Base-by-base conservation (phyloP, 208 protist genomes). In the Leishmania tropica region DNA sequence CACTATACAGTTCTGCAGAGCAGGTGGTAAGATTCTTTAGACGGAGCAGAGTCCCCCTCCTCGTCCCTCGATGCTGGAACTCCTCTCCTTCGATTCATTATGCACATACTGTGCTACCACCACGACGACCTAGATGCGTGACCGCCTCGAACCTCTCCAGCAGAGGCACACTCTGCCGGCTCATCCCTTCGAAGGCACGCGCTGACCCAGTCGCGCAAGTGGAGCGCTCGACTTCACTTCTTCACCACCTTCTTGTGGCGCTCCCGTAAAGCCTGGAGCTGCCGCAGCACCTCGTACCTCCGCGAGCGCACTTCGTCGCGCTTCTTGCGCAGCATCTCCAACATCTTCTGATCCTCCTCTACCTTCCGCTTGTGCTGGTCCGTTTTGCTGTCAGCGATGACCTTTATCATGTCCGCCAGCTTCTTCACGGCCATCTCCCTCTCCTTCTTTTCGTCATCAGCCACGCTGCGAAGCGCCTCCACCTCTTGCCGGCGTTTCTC, bases 181-280 rank as follows among this genome's bases (percentile, higher is more conserved):
- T 19, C 21, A n/a, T n/a, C 42, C 28, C 70, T 40, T 35, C 37
- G 65, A 45, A 47, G 42, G 51, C 51, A 31, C n/a, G 58, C n/a
- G 28, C 28, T 15, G 28, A 15, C 58, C 35, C 58, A 64, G 4
- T 64, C 35, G 58, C 47, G 54, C 17, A 75, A 54, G 28, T 37
- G 48, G 5, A 3, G 47, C 10, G 24, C 73, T 60, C 37, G 40
- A 35, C 15, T 62, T 78, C 78, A 79, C 83, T 88, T 92, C 60
- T 80, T 84, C 21, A 88, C 86, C 79, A 81, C 51, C 88, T 92
- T 91, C 51, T 78, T 78, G 74, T 90, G 84, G 75, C 85, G 83
- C 40, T 74, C 88, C 11, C 79, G 86, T 28, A 90, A 24, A 10
- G 45, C 37, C 24, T 80, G 68, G 5, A 87, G 80, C 54, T 75